Percentiles rank a stretch among this genome's conserved stretches.
Conservation (phyloP, 2,329 filamentous ascomycete genomes). For the Graphium sp. region DNA sequence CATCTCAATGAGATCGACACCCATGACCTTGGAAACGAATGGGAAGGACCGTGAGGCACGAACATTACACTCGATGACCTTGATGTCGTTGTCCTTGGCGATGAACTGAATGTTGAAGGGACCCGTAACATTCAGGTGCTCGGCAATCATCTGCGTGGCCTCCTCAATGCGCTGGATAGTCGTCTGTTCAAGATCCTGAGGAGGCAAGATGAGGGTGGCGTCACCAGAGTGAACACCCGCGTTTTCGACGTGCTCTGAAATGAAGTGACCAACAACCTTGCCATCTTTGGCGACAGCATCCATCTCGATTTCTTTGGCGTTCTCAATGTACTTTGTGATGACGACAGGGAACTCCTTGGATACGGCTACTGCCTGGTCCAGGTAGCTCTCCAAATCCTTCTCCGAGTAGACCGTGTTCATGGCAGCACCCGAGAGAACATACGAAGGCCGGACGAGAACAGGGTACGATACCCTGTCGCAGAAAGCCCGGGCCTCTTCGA, state of each 20-base stretch:
- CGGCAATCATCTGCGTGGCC: slow-evolving; percentile 86
- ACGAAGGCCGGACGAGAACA: slow-evolving; percentile 87
- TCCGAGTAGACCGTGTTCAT: slow-evolving; percentile 99
- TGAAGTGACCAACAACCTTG: slow-evolving; percentile 83
- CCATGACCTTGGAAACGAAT: slow-evolving; percentile 98
- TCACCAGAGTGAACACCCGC: slow-evolving; percentile 97
- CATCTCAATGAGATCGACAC: slow-evolving; percentile 94
- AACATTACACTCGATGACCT: slow-evolving; percentile 98
- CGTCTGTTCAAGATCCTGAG: slow-evolving; percentile 78
- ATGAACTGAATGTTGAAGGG: slow-evolving; percentile 99
- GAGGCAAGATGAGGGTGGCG: slow-evolving; percentile 84
- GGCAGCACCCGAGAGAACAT: slow-evolving; percentile 88
- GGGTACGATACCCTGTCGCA: slow-evolving; percentile 83
- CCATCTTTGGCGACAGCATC: slow-evolving; percentile 89
- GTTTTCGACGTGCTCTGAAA: slow-evolving; percentile 97
- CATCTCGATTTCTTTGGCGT: slow-evolving; percentile 99
- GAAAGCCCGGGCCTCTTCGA: slow-evolving; percentile 76
- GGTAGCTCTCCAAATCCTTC: slow-evolving; percentile 75
- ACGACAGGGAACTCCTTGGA: slow-evolving; percentile 93
- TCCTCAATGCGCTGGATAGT: slow-evolving; percentile 87
- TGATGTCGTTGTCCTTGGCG: slow-evolving; percentile 98
- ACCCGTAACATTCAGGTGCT: slow-evolving; percentile 86
- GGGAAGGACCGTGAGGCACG: slow-evolving; percentile 92
- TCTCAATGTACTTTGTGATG: slow-evolving; percentile 99
- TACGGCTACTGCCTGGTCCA: slow-evolving; percentile 82